Evolutionary conservation across 2,329 filamentous ascomycete species (phyloP).

Genomic region (Aspergillus quadrilineatus): DNA sequence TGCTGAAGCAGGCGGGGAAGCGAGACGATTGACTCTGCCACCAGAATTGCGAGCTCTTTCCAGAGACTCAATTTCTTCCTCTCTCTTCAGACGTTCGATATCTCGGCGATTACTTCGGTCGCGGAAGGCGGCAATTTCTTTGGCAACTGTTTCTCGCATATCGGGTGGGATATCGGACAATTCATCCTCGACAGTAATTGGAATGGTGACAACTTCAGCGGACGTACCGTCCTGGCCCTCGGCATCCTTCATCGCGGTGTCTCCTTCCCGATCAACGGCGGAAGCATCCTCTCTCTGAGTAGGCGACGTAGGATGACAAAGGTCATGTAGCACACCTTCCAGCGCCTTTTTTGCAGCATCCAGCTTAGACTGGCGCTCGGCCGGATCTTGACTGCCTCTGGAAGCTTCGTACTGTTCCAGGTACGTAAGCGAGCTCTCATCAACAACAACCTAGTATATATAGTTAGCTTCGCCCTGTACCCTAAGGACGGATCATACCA

Average conservation of each 20-base stretch:
- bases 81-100: conserved; percentile 77
- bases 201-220: conserved; percentile 86
- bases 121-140: conserved; percentile 90
- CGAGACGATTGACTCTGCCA: conserved; percentile 63
- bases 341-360: conserved; percentile 69
- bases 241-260: conserved; percentile 66
- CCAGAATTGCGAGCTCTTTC: conserved; percentile 73
- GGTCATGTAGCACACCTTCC: conserved; percentile 64
- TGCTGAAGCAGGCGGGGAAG: conserved; percentile 66
- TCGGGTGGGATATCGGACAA: conserved; percentile 92
- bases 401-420: conserved; percentile 75
- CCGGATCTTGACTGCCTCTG: conserved; percentile 61
- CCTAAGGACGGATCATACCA: conserved; percentile 48
- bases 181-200: conserved; percentile 84
- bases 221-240: conserved; percentile 58
- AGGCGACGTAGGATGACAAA: conserved; percentile 65
- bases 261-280: conserved; percentile 62
- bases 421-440: conserved; percentile 79
- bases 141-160: conserved; percentile 91
- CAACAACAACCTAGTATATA: conserved; percentile 61
- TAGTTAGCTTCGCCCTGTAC: background rate
- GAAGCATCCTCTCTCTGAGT: conserved; percentile 47
- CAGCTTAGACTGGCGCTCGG: conserved; percentile 64
- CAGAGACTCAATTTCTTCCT: conserved; percentile 88
- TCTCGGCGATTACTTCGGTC: conserved; percentile 88